Evolutionary conservation across 2,329 filamentous ascomycete species (phyloP), one percentile per base, ranked within the genome.

Genomic region (Penicillium sp.): DNA sequence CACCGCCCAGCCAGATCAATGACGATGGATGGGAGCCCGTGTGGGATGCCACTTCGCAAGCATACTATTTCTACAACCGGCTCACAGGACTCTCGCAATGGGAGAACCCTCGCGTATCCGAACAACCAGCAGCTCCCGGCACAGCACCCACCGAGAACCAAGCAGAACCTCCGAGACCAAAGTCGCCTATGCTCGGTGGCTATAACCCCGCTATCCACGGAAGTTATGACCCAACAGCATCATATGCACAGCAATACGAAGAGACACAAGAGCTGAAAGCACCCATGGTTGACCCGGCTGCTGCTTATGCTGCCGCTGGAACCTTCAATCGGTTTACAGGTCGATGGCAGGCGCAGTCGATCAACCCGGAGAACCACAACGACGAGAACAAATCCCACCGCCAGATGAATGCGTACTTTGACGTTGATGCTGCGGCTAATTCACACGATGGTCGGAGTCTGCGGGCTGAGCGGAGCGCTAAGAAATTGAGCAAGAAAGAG

Each of bases 141-240:
- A 68, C 69, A 21, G 66, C 66, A 23, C 60, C 64, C 31, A 62
- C 72, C 60, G 59, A 69, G 67, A 5, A 75, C 73, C 6, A 62
- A 33, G 31, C 35, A 70, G 53, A 71, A 73, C 57, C 67, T 29
- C 58, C 64, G 33, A 59, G 69, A 47, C 65, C 66, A 60, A 71
- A 71, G 64, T 64, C 77, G 54, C 77, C 84, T 23, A 84, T 83
- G 5, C 62, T 68, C 11, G 88, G 88, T 57, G 92, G 93, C 60
- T 99, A 99, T 78, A 96, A 98, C 72, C 95, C 95, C 1, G 90
- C 92, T 25, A 93, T 99, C 46, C 95, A 99, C 73, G 95, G 95
- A 66, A 90, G 93, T 78, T 99, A 97, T 79, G 95, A 99, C 69
- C 92, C 93, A 4, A 95, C 88, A 59, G 93, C 95, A n/a, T 90